A percentile compares a stretch with the other conserved stretches of the same genome.
These are phyloP conservation scores for Nasturtium officinale DNA, from an alignment of 345 rosid species.

Conservation along the genomic window DNA sequence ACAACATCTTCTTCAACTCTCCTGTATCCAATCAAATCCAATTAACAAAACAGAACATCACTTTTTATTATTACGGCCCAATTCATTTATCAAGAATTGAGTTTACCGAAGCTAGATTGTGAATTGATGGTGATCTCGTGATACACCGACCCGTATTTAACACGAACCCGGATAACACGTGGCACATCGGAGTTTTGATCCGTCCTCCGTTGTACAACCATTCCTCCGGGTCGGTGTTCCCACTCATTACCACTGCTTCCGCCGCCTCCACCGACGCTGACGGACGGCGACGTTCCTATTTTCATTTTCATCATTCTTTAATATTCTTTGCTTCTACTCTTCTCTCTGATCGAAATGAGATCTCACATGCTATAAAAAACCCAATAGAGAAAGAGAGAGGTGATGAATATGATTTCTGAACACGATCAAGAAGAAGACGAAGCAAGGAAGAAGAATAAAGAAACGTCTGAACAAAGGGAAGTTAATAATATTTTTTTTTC, in stretches of 20 bases:
- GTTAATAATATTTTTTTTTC: slow-evolving; percentile 29
- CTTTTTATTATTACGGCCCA: neutral
- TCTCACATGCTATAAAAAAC: slow-evolving; percentile 38
- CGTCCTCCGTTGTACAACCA: slow-evolving; percentile 90
- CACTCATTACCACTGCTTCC: slow-evolving; percentile 64
- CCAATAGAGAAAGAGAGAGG: slow-evolving; percentile 19
- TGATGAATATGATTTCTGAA: slow-evolving; percentile 33
- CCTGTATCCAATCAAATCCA: slow-evolving; percentile 52
- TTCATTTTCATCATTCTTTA: slow-evolving; percentile 46
- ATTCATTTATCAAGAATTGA: neutral
- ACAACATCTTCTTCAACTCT: slow-evolving; percentile 87
- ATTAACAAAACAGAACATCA: neutral
- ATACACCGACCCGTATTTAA: slow-evolving; percentile 76
- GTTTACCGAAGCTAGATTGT: slow-evolving; percentile 80
- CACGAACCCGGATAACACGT: slow-evolving; percentile 84
- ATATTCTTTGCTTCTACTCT: slow-evolving; percentile 26
- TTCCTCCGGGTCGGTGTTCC: slow-evolving; percentile 98
- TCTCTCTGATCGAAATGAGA: slow-evolving; percentile 25
- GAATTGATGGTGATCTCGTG: slow-evolving; percentile 81
- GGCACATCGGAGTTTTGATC: slow-evolving; percentile 64
- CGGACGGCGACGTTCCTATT: slow-evolving; percentile 33
- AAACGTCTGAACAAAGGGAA: slow-evolving; percentile 47
- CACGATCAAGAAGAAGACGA: slow-evolving; percentile 30
- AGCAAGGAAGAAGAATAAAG: slow-evolving; percentile 38
- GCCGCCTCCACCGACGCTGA: slow-evolving; percentile 43